Conservation (phyloP, 192 early-diverging fungal genomes). For the Entomortierella lignicola region DNA sequence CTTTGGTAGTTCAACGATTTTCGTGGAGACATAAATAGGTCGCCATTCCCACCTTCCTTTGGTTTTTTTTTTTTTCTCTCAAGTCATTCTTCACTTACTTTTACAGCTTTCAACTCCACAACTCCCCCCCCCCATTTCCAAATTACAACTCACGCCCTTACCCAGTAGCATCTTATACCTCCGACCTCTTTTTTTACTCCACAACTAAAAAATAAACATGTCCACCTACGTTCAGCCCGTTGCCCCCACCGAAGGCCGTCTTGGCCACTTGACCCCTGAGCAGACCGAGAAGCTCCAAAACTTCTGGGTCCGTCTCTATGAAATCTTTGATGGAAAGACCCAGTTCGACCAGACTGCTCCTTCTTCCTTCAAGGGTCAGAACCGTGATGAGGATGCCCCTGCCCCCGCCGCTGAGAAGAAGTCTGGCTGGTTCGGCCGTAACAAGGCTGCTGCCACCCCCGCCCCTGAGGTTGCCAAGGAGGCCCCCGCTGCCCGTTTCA, state of each 20-base stretch:
- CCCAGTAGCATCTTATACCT: background rate
- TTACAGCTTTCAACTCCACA: background rate
- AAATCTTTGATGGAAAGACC: constrained; percentile 57
- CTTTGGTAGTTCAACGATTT: background rate
- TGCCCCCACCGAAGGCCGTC: constrained; percentile 45
- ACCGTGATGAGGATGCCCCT: constrained; percentile 34
- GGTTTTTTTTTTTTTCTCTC: constrained; percentile 13
- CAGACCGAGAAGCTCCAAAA: constrained; percentile 57
- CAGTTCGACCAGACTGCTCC: constrained; percentile 50
- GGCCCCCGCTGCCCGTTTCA: constrained; percentile 42
- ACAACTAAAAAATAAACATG: constrained; percentile 6
- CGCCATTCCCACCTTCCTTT: background rate
- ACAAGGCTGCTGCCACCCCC: constrained; percentile 19
- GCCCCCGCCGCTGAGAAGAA: constrained; percentile 35
- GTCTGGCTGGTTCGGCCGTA: constrained; percentile 50
- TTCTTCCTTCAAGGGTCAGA: constrained; percentile 54
- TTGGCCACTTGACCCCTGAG: constrained; percentile 58
- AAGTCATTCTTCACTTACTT: constrained; percentile 36
- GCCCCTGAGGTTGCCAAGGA: constrained; percentile 11
- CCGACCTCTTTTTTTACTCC: background rate
- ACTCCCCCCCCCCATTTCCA: constrained; percentile 4
- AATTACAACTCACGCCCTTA: constrained; percentile 38
- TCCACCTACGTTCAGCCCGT: constrained; percentile 52
- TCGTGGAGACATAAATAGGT: background rate
- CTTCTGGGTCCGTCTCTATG: constrained; percentile 56